Evolutionary conservation across 495 filamentous ascomycete genomes (phyloP).

Genomic region (Aspergillus baeticus): DNA sequence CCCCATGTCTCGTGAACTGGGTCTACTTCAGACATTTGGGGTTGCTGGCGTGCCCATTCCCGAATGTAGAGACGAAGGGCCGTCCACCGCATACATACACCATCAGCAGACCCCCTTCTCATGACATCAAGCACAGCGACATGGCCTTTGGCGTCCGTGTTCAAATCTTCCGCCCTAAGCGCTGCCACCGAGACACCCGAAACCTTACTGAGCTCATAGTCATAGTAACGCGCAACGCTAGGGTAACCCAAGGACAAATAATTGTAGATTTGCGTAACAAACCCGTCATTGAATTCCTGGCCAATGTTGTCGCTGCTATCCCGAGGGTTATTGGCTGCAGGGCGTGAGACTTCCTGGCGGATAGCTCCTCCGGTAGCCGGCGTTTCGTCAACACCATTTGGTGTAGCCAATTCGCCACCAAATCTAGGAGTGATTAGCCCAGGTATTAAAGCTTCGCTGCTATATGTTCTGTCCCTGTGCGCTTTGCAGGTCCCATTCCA

Average conservation of each 20-base stretch:
- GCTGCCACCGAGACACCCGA: slow-evolving; percentile 62
- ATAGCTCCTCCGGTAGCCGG: background rate
- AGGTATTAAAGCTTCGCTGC: slow-evolving; percentile 6
- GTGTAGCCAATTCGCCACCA: background rate
- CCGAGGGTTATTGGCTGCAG: slow-evolving; percentile 20
- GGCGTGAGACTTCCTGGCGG: background rate
- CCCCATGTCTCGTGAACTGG: slow-evolving; percentile 64
- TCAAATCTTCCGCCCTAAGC: slow-evolving; percentile 69
- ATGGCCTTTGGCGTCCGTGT: slow-evolving; percentile 63
- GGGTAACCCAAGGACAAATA: slow-evolving; percentile 92
- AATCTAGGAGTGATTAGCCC: slow-evolving; percentile 21
- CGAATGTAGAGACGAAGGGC: slow-evolving; percentile 77
- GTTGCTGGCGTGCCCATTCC: slow-evolving; percentile 83
- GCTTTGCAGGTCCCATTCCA: slow-evolving; percentile 64
- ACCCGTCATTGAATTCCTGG: slow-evolving; percentile 73
- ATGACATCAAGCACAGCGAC: slow-evolving; percentile 54
- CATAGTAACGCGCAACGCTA: slow-evolving; percentile 74
- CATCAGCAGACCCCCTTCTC: slow-evolving; percentile 34
- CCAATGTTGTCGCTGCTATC: slow-evolving; percentile 55
- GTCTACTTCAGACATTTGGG: slow-evolving; percentile 55
- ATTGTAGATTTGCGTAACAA: slow-evolving; percentile 94
- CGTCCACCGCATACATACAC: slow-evolving; percentile 68
- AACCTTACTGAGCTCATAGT: slow-evolving; percentile 78
- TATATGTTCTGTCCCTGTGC: slow-evolving; percentile 6
- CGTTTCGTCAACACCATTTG: background rate